Percentiles rank a stretch among this genome's conserved stretches.
phyloP scores from a whole-genome alignment of 768 basidiomycete species.

The Rhodotorula kratochvilovae region DNA sequence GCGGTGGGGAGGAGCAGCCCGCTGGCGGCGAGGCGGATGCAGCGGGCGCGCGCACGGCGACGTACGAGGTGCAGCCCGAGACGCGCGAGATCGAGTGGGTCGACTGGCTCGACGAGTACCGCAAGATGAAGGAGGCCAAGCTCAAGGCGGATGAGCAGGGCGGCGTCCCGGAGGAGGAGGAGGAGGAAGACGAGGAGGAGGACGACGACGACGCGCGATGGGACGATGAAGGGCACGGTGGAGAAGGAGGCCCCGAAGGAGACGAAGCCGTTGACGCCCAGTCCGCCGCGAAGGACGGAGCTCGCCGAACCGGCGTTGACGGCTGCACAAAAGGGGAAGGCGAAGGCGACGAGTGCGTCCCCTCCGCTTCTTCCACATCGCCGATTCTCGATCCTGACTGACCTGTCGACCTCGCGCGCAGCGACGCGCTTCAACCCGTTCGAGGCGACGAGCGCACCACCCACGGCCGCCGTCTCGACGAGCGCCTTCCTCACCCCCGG shows the following conservation, averaged over 20 bases:
- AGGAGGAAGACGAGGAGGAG: not conserved
- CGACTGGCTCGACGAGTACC: slow-evolving; percentile 52
- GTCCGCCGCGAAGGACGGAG: slow-evolving; percentile 3
- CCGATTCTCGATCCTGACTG: not conserved
- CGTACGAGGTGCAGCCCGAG: not conserved
- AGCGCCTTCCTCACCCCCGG: slow-evolving; percentile 28
- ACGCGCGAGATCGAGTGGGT: slow-evolving; percentile 51
- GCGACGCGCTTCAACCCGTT: slow-evolving; percentile 34
- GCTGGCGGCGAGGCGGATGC: not conserved
- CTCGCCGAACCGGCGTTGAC: slow-evolving; percentile 21
- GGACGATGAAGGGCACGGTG: not conserved
- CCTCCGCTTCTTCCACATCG: not conserved
- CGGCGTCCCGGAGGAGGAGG: not conserved
- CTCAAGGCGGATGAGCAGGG: slow-evolving; percentile 43
- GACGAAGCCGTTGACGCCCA: not conserved
- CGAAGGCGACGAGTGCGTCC: slow-evolving; percentile 32
- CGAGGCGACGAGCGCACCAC: slow-evolving; percentile 24
- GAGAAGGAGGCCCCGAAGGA: not conserved
- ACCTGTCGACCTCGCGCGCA: not conserved
- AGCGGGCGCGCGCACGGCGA: not conserved
- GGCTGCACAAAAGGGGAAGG: slow-evolving; percentile 27
- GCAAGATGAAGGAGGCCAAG: slow-evolving; percentile 50
- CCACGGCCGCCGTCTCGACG: not conserved
- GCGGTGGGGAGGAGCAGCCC: not conserved
- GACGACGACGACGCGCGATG: not conserved